These are phyloP conservation scores for Arthrobotrys sphaeroides DNA, from an alignment of 2,329 filamentous ascomycete genomes.

Conservation along the genomic window DNA sequence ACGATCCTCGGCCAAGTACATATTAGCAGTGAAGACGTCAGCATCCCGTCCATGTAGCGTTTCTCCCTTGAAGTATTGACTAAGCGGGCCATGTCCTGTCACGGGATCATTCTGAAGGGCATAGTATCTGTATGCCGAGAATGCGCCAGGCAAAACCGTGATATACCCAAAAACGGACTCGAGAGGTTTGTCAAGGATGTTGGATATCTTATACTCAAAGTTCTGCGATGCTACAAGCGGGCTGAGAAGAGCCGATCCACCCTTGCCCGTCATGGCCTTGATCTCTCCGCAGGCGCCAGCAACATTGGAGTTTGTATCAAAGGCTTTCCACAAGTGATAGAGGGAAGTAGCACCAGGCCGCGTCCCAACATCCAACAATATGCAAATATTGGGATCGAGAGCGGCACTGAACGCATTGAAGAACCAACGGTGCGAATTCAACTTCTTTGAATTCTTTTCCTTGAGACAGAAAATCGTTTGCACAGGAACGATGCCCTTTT, in stretches of 20 bases:
- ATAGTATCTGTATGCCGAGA: conserved; percentile 95
- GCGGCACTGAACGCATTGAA: conserved; percentile 97
- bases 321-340: conserved; percentile 99
- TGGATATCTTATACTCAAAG: conserved; percentile 99
- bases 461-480: conserved; percentile 99
- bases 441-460: conserved; percentile 95
- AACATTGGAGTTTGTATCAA: conserved; percentile 96
- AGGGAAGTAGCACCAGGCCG: conserved; percentile 86
- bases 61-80: conserved; percentile 99
- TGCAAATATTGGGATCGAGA: conserved; percentile 94
- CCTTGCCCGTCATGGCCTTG: conserved; percentile 92
- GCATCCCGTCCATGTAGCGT: conserved; percentile 95
- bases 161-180: conserved; percentile 99
- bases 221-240: conserved; percentile 96
- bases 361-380: conserved; percentile 94
- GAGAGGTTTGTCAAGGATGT: conserved; percentile 95
- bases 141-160: conserved; percentile 92
- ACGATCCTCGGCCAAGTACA: conserved; percentile 90
- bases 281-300: conserved; percentile 97
- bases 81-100: conserved; percentile 90
- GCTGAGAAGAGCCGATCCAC: conserved; percentile 84
- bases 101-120: conserved; percentile 90
- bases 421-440: conserved; percentile 99
- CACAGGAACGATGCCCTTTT: conserved; percentile 97
- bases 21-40: conserved; percentile 96